These are phyloP conservation scores for Penicillium sp. DNA, from an alignment of 2,329 filamentous ascomycete species.

Conservation along the genomic window DNA sequence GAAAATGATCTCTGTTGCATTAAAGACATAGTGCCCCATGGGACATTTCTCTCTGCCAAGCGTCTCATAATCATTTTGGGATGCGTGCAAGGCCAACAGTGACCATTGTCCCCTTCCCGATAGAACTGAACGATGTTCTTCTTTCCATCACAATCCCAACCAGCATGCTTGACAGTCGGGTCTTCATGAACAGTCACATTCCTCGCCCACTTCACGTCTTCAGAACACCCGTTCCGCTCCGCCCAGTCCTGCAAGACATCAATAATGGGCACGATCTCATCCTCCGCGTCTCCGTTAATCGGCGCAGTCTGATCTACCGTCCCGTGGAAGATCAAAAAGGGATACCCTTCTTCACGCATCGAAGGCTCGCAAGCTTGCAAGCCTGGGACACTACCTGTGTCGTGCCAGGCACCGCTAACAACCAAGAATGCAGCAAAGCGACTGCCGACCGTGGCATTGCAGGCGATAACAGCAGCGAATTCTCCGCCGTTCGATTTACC, in stretches of 20 bases:
- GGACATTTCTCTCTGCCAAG: background rate
- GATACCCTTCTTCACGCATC: conserved; percentile 31
- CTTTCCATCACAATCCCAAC: conserved; percentile 18
- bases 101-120: conserved; percentile 20
- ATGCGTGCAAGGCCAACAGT: conserved; percentile 22
- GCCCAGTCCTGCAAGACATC: conserved; percentile 21
- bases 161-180: conserved; percentile 20
- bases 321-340: conserved; percentile 27
- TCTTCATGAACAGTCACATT: conserved; percentile 17
- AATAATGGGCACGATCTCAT: conserved; percentile 15
- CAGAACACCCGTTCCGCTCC: conserved; percentile 14
- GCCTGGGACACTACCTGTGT: conserved; percentile 19
- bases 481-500: conserved; percentile 59
- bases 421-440: conserved; percentile 53
- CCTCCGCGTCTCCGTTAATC: conserved; percentile 16
- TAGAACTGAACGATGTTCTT: conserved; percentile 21
- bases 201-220: conserved; percentile 8
- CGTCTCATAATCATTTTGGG: conserved; percentile 14
- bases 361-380: conserved; percentile 22
- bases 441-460: conserved; percentile 41
- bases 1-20: conserved; percentile 1
- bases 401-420: conserved; percentile 50
- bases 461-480: conserved; percentile 50
- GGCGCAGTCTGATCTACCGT: conserved; percentile 20
- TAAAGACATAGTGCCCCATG: conserved; percentile 1